These are phyloP conservation scores for Medicago truncatula DNA, from an alignment of 306 rosid genomes.

Conservation along the genomic window DNA sequence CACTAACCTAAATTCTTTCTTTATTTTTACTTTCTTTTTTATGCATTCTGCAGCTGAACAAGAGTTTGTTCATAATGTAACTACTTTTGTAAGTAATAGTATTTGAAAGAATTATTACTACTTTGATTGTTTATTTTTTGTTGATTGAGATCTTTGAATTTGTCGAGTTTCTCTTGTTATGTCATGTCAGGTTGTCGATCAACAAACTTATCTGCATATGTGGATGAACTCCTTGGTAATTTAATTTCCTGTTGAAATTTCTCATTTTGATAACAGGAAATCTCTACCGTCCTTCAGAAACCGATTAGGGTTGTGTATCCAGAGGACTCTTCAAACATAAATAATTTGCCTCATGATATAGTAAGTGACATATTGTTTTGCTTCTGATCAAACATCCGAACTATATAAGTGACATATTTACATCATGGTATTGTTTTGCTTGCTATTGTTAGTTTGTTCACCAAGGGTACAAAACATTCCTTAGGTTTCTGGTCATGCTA, in stretches of 20 bases:
- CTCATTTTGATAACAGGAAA: slow-evolving; percentile 54
- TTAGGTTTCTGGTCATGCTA: slow-evolving; percentile 18
- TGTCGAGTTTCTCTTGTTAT: background rate
- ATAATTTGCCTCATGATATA: background rate
- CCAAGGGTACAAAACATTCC: background rate
- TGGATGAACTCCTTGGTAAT: background rate
- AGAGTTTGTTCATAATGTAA: slow-evolving; percentile 59
- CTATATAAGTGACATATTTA: slow-evolving; percentile 35
- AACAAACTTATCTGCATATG: slow-evolving; percentile 2
- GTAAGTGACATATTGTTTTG: background rate
- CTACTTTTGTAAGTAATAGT: slow-evolving; percentile 59
- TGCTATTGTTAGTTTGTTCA: background rate
- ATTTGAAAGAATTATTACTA: background rate
- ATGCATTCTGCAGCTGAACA: slow-evolving; percentile 53
- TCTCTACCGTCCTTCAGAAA: slow-evolving; percentile 56
- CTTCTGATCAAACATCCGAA: slow-evolving; percentile 42
- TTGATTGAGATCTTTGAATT: background rate
- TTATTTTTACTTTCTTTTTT: background rate
- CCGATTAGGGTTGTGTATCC: slow-evolving; percentile 65
- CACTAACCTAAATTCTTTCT: background rate
- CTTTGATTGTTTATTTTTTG: background rate
- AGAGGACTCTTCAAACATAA: slow-evolving; percentile 6
- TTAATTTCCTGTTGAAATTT: slow-evolving; percentile 26
- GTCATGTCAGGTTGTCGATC: background rate
- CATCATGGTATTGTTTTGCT: slow-evolving; percentile 6